Conservation (phyloP, 257 asterid genomes). For the Solanum piurae region DNA sequence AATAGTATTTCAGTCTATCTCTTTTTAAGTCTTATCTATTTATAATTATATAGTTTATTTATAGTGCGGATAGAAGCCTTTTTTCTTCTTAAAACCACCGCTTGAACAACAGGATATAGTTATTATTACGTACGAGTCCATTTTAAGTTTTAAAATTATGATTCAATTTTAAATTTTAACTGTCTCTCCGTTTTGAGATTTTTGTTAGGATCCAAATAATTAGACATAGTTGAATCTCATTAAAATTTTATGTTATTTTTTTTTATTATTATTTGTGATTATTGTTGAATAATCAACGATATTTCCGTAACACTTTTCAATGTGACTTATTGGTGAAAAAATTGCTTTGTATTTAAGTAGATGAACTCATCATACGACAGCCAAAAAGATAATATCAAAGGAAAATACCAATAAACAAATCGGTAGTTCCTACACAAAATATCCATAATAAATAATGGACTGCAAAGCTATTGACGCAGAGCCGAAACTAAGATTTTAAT, state of each 20-base stretch:
- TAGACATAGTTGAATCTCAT: neutral
- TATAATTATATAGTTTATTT: too few species aligned
- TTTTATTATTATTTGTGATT: too few species aligned
- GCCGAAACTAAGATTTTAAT: too few species aligned
- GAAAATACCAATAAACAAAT: neutral
- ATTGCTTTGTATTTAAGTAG: neutral
- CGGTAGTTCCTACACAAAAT: neutral
- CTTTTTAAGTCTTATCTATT: neutral
- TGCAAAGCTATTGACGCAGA: neutral
- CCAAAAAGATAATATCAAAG: neutral
- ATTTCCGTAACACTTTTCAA: neutral
- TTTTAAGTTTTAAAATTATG: neutral
- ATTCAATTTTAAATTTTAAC: neutral
- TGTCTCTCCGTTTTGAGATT: neutral
- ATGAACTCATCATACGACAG: neutral
- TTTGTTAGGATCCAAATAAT: neutral
- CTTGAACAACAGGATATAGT: neutral
- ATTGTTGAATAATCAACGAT: neutral
- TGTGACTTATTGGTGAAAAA: neutral
- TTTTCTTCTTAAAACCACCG: neutral
- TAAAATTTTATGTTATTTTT: too few species aligned
- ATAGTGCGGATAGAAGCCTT: too few species aligned
- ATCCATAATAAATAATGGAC: neutral
- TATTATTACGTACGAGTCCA: neutral
- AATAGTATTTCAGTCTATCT: too few species aligned